Base-by-base conservation (phyloP, 208 protist genomes). In the Trypanosoma grayi region DNA sequence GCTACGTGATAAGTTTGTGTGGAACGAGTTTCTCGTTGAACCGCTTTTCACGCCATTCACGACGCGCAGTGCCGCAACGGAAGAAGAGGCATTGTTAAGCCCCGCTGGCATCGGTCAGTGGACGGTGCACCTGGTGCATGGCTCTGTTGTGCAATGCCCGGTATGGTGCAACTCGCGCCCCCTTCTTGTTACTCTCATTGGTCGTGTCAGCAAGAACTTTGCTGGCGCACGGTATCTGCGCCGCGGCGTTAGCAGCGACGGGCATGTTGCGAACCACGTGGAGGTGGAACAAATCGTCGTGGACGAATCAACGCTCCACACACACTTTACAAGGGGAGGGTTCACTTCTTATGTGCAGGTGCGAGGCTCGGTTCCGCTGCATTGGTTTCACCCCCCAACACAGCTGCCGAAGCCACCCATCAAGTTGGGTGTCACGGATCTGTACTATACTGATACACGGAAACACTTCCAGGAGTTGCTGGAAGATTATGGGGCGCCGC, bases 201-300 rank as follows among this genome's bases (percentile, higher is more conserved):
- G 89, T 16, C 79, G 98, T 22, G 71, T 91, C 30, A 94, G 85
- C 47, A 86, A 95, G 45, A 73, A 92, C 43, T 97, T 86, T 60
- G 96, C 97, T 6, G 98, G 98, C 13, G 82, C 93, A 31, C 87
- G 98, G 25, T 98, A 97, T 66, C 70, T 98, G 13, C 97, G 98
- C 46, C 90, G 98, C 58, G 98, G 98, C 1, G 75, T 98, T n/a
- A 90, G 72, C 67, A 79, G 86, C 48, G 68, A 85, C 45, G 80
- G 82, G 27, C 56, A 89, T 60, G 87, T 88, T 41, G 90, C 90
- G 14, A 96, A 96, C 61, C 81, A 92, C 51, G 90, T 96, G 13
- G 87, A 96, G 60, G 75, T 90, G 28, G 90, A 96, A 70, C 90
- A 96, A 62, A 93, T 96, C 48, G 79, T 96, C 3, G 72, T 62